phyloP scores from a whole-genome alignment of 306 rosid genomes.

The Prunus campanulata region DNA sequence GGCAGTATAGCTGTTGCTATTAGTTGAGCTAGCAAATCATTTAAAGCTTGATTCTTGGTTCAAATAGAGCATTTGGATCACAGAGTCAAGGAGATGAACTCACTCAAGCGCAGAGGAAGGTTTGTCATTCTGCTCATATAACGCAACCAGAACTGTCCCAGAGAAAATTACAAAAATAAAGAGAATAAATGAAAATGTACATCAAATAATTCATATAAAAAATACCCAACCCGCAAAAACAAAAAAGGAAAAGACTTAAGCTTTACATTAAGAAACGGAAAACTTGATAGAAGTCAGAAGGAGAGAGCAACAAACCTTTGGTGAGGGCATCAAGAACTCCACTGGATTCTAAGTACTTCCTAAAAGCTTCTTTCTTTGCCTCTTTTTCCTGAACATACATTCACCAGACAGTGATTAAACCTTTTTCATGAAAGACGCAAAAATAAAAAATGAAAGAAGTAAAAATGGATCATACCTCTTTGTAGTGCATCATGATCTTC shows the following conservation, averaged over 20 bases:
- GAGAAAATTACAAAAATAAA: neutral
- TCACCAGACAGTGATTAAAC: neutral
- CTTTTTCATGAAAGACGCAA: neutral
- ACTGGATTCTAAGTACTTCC: slow-evolving; percentile 92
- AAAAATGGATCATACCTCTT: slow-evolving; percentile 44
- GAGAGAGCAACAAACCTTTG: slow-evolving; percentile 54
- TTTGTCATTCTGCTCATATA: slow-evolving; percentile 93
- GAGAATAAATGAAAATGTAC: neutral
- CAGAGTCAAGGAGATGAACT: slow-evolving; percentile 28
- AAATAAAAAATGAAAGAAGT: neutral
- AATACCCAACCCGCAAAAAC: neutral
- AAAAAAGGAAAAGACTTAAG: neutral
- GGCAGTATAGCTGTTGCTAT: neutral
- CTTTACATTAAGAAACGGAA: neutral
- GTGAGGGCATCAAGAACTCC: slow-evolving; percentile 93
- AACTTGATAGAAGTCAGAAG: neutral
- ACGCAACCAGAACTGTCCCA: slow-evolving; percentile 76
- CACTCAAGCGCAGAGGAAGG: slow-evolving; percentile 96
- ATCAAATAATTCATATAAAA: neutral
- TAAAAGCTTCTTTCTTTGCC: slow-evolving; percentile 82
- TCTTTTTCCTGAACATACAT: slow-evolving; percentile 64
- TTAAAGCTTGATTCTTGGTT: neutral
- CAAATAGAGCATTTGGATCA: neutral
- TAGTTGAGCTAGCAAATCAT: neutral
- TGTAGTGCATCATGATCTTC: slow-evolving; percentile 62